These are phyloP conservation scores for Camellia lanceoleosa DNA, from an alignment of 148 eudicot genomes.

Conservation along the genomic window DNA sequence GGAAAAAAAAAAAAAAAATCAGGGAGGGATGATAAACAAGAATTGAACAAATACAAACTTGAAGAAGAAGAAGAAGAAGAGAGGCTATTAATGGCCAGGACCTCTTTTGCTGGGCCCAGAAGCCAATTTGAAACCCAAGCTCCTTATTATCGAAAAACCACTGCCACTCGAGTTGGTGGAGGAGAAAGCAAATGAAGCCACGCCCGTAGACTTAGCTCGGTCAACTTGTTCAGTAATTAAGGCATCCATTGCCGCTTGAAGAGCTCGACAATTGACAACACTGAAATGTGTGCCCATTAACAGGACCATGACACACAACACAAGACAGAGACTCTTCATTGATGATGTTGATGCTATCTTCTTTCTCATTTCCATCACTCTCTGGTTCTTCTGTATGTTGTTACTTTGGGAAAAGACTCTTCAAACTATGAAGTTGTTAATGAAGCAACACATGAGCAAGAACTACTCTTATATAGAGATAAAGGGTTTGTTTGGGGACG, in stretches of 20 bases:
- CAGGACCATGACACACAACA: background rate
- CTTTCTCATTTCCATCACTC: background rate
- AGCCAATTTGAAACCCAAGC: slow-evolving; percentile 13
- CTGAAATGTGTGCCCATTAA: background rate
- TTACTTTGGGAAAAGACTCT: background rate
- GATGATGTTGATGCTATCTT: background rate
- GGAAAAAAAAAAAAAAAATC: background rate
- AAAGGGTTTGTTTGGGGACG: background rate
- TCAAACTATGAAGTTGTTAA: background rate
- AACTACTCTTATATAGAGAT: background rate
- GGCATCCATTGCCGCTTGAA: slow-evolving; percentile 1
- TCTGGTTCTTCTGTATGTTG: background rate
- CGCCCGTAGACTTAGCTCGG: background rate
- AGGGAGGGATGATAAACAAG: background rate
- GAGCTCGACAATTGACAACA: slow-evolving; percentile 14
- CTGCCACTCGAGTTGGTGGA: background rate
- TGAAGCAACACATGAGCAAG: background rate
- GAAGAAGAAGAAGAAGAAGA: background rate
- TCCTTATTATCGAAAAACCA: background rate
- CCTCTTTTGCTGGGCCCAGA: slow-evolving; percentile 21
- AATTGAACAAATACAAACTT: background rate
- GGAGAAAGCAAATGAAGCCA: background rate
- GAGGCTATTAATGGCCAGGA: slow-evolving; percentile 7
- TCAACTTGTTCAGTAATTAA: background rate
- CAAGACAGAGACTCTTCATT: slow-evolving; percentile 10